Evolutionary conservation across 2,329 filamentous ascomycete species (phyloP), one percentile per base, ranked within the genome.

Genomic region (Grosmannia serpens): DNA sequence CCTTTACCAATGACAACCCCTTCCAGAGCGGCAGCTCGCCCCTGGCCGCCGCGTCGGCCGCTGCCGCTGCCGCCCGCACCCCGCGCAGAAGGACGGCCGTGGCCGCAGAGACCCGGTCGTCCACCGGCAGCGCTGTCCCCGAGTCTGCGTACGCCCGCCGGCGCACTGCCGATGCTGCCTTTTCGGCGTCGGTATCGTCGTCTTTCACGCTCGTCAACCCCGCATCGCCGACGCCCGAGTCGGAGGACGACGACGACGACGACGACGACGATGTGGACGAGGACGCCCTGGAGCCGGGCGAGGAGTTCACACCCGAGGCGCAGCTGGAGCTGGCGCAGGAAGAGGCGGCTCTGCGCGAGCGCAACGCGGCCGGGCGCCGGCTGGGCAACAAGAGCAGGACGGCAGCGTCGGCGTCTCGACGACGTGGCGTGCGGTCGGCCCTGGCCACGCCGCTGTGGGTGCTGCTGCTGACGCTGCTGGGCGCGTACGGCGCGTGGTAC

Each of bases 301-400:
- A 97, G 70, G 94, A 99, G 67, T 99, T 97, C 64, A 96, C 91
- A 0, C 89, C 91, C 0, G 90, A 96, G 62, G 92, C 89, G 68
- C 88, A 91, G 71, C 75, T 95, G 15, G 90, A 91, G 63, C 74
- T 96, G 52, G 82, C 86, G n/a, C 79, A 80, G 56, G 87, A 91
- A 63, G 81, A 86, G 55, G 81, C 80, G 5, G 74, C 74, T 78
- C 53, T 47, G 57, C 59, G 51, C 81, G 82, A 53, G 70, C 82
- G 62, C 68, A 74, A 53, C 71, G 63, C 78, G 11, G 64, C 74
- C n/a, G 70, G 74, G 44, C 67, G 67, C 52, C 67, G 64, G 22
- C 11, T 38, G 26, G 31, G 38, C 29, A 26, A 33, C 17, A 56
- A 44, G 54, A 50, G 24, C 26, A 15, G 20, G 10, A 10, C 15